Evolutionary conservation across 2,329 filamentous ascomycete species (phyloP), one percentile per base, ranked within the genome.

Genomic region (Arthroderma sp.): DNA sequence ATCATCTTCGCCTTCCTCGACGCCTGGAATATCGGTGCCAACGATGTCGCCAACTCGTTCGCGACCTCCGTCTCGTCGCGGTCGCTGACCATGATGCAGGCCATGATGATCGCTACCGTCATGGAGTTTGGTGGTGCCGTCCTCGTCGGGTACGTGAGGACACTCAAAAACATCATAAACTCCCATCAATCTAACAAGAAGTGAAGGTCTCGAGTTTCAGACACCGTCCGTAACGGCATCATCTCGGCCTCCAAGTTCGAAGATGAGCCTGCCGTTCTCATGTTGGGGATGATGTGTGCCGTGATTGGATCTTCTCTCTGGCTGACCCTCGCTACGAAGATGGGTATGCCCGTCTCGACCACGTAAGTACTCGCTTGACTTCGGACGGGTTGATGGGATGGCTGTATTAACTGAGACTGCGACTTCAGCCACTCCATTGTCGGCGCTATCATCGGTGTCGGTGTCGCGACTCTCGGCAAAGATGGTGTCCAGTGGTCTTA

Each of bases 11-110:
- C 71, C 61, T 63, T 69, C 55, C 66, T 66, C 58, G 67, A 65
- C 37, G 62, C 69, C 35, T 71, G 70, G 55, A 67, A 67, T 61
- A 73, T 72, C 59, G 70, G 70, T 33, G 65, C 65, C 62, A 76
- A 77, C 66, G 77, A 79, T 77, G 77, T 79, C 59, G 77, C 77
- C 67, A 81, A 80, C 65, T 73, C 77, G 0, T 81, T 78, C 67
- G 78, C 78, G 31, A 78, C 76, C 19, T 76, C 72, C 2, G 76
- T 80, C 35, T 77, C 77, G 13, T 77, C 78, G 2, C 69, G 73
- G 25, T 78, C 77, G 38, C 70, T 80, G 63, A 76, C 75, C 39
- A 78, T 80, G 76, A 70, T 72, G 54, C 76, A 78, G 65, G 77
- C 73, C 63, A 77, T 77, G 61, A 64, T 79, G 23, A 66, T 80